These are phyloP conservation scores for Pseudocercospora cruenta DNA, from an alignment of 2,329 filamentous ascomycete genomes.

Conservation along the genomic window DNA sequence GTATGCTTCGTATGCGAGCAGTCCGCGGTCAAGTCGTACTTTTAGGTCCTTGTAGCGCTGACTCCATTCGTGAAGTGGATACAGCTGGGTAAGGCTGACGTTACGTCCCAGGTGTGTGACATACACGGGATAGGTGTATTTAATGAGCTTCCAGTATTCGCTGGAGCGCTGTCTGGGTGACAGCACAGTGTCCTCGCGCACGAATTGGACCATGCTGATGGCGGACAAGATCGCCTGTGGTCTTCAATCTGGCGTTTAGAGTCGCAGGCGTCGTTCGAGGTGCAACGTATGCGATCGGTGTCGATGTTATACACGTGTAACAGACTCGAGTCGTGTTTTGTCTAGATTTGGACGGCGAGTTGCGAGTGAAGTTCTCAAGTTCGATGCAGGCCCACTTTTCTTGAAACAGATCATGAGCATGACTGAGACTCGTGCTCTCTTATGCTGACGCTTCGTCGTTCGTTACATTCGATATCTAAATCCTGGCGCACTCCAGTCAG, in stretches of 20 bases:
- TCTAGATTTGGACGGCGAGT: not conserved
- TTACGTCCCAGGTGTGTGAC: not conserved
- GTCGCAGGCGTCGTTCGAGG: not conserved
- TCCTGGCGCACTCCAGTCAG: slow-evolving; percentile 62
- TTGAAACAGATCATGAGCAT: not conserved
- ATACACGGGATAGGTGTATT: not conserved
- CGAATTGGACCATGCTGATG: not conserved
- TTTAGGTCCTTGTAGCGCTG: not conserved
- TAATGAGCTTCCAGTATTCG: not conserved
- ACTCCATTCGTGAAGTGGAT: not conserved
- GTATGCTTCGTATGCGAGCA: not conserved
- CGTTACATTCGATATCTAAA: slow-evolving; percentile 60
- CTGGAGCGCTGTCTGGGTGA: not conserved
- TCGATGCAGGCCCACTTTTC: not conserved
- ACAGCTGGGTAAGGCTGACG: not conserved
- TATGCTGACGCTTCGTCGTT: not conserved
- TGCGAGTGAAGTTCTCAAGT: not conserved
- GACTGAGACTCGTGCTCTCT: not conserved
- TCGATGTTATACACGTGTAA: too few species aligned
- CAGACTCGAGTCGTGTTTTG: too few species aligned
- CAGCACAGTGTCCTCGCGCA: not conserved
- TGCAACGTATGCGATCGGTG: not conserved
- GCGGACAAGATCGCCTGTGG: not conserved
- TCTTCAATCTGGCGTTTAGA: not conserved
- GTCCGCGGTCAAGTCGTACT: not conserved